phyloP scores from a whole-genome alignment of 306 rosid genomes.

The Sphenostylis stenocarpa region DNA sequence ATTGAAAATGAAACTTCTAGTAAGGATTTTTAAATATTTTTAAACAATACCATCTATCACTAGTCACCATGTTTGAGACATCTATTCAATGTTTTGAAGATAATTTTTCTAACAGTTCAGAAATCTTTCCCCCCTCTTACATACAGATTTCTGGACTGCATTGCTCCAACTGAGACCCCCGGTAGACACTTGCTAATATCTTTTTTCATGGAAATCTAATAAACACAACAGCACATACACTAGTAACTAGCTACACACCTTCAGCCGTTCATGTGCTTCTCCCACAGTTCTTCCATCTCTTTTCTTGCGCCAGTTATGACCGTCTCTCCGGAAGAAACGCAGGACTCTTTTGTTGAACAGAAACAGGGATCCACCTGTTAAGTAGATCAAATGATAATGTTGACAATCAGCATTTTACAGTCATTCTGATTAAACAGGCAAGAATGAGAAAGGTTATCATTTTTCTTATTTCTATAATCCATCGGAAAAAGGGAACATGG shows the following conservation, averaged over 20 bases:
- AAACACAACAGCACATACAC: slow-evolving; percentile 24
- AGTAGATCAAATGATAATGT: slow-evolving; percentile 25
- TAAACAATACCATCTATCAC: background rate
- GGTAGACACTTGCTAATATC: slow-evolving; percentile 11
- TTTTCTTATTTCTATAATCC: slow-evolving; percentile 1
- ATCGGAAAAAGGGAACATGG: slow-evolving; percentile 17
- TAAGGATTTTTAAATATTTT: background rate
- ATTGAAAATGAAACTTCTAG: background rate
- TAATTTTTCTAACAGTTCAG: background rate
- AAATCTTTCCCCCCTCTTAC: background rate
- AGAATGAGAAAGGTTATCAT: background rate
- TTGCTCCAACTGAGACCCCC: slow-evolving; percentile 6
- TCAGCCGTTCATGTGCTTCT: slow-evolving; percentile 98
- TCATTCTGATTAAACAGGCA: slow-evolving; percentile 7
- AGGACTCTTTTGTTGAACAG: slow-evolving; percentile 89
- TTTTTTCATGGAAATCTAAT: background rate
- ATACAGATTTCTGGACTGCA: background rate
- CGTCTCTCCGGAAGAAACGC: slow-evolving; percentile 97
- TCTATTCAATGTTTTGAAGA: slow-evolving; percentile 8
- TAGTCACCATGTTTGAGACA: slow-evolving; percentile 8
- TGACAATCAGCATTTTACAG: background rate
- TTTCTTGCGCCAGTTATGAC: slow-evolving; percentile 95
- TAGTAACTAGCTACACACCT: slow-evolving; percentile 48
- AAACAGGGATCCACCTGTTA: slow-evolving; percentile 88
- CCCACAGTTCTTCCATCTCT: slow-evolving; percentile 95